Percentiles rank a stretch among this genome's conserved stretches.
These are phyloP conservation scores for Leccinum pellstonianum DNA, from an alignment of 768 basidiomycete species.

Conservation along the genomic window DNA sequence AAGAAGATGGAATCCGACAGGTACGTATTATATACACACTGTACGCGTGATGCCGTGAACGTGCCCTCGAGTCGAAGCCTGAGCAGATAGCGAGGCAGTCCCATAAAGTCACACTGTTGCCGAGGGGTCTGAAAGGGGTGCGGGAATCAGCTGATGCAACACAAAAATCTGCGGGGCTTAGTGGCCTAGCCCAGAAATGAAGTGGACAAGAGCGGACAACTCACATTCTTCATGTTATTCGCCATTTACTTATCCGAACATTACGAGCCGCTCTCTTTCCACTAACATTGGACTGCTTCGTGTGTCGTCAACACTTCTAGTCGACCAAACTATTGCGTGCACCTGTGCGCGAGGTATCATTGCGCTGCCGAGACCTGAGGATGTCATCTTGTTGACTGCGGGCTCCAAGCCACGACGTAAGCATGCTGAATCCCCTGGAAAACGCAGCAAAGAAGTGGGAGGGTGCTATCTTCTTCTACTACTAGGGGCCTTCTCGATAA, in stretches of 20 bases:
- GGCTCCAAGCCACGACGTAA: background rate
- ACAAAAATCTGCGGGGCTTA: background rate
- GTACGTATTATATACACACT: constrained; percentile 7
- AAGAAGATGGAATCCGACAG: background rate
- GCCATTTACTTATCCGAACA: background rate
- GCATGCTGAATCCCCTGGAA: background rate
- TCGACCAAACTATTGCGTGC: background rate
- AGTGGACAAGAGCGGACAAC: background rate
- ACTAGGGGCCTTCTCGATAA: background rate
- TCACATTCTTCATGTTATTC: background rate
- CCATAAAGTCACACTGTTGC: constrained; percentile 1
- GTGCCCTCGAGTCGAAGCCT: background rate
- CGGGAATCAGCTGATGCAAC: constrained; percentile 1
- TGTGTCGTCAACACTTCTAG: background rate
- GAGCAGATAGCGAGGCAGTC: constrained; percentile 1
- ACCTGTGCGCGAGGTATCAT: background rate
- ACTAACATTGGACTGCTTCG: background rate
- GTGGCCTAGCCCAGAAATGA: constrained; percentile 1
- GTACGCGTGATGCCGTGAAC: constrained; percentile 1
- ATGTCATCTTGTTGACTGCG: background rate
- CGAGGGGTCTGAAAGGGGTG: background rate
- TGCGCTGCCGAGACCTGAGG: background rate
- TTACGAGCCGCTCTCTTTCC: constrained; percentile 4
- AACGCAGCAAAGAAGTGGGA: background rate
- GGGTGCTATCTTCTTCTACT: background rate